Evolutionary conservation across 2,329 filamentous ascomycete species (phyloP), one percentile per base, ranked within the genome.

Genomic region (Neopestalotiopsis sp.): DNA sequence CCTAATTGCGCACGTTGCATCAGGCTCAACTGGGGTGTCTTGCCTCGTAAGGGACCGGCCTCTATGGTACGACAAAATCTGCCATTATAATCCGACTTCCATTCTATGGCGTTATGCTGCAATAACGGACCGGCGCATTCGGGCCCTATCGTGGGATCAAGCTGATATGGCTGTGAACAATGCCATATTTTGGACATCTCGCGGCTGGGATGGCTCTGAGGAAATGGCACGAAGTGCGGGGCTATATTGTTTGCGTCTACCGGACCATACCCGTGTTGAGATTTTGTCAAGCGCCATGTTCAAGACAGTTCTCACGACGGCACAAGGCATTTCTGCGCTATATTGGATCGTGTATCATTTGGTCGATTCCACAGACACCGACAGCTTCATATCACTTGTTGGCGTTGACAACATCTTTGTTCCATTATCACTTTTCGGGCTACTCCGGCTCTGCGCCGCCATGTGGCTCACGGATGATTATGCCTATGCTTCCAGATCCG

Each of bases 141-240:
- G 76, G 7, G 70, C 75, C 12, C 73, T 65, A 7, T 13, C 61
- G 1, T 79, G 76, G 77, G 73, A 40, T 42, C 30, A 58, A 3
- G 20, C 65, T 12, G 72, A 78, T 42, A 68, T 78, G 67, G 74
- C 74, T 17, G 72, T 77, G 4, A 74, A 57, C 59, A 78, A 78
- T 67, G 72, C 74, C 1, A 65, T 74, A 17, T 77, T 79, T 68
- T 79, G 76, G 76, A 75, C 72, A 1, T 58, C 59, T 13, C 67
- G 72, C 3, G 71, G 74, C 3, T 79, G 78, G 77, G 71, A 78
- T 70, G 77, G 75, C n/a, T 69, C 69, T 10, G 74, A 78, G 68
- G 69, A 69, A 13, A 72, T 74, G 62, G 68, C 70, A 64, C 20
- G 30, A 12, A 67, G 20, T 14, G 71, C 67, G 40, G 24, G 58